Evolutionary conservation across 345 rosid genomes (phyloP).

Genomic region (Populus ilicifolia): DNA sequence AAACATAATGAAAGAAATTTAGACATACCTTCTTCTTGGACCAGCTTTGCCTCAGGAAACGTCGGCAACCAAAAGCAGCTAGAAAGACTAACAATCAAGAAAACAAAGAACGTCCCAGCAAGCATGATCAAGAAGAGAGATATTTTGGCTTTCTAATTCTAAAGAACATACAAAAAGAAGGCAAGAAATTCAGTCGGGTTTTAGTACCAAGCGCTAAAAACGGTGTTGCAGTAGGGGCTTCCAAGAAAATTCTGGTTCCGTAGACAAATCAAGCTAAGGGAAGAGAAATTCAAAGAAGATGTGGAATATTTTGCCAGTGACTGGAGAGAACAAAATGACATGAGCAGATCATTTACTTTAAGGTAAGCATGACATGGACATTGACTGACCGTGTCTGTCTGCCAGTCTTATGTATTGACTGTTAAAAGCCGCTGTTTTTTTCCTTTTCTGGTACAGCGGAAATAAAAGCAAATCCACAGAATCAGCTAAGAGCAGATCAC

Average conservation of each 20-base stretch:
- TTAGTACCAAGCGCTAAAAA: neutral
- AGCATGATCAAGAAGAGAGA: slow-evolving; percentile 26
- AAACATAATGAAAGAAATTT: slow-evolving; percentile 3
- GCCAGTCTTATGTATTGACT: neutral
- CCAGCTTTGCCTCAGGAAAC: slow-evolving; percentile 42
- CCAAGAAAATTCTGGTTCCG: neutral
- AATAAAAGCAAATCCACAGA: too few species aligned
- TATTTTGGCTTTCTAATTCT: neutral
- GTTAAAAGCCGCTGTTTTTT: neutral
- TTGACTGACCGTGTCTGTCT: neutral
- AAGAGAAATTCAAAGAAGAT: too few species aligned
- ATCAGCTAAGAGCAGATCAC: too few species aligned
- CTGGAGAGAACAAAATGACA: neutral
- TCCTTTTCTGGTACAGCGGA: too few species aligned
- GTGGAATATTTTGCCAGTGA: too few species aligned
- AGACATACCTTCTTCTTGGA: slow-evolving; percentile 52
- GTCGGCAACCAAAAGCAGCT: slow-evolving; percentile 38
- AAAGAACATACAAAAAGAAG: neutral
- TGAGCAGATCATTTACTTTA: neutral
- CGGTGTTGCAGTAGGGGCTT: neutral
- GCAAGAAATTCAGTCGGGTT: neutral
- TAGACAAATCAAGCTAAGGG: too few species aligned
- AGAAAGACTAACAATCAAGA: slow-evolving; percentile 32
- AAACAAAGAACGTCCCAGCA: slow-evolving; percentile 24
- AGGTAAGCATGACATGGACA: neutral